phyloP scores from a whole-genome alignment of 306 rosid genomes.

The Vigna nakashimae region DNA sequence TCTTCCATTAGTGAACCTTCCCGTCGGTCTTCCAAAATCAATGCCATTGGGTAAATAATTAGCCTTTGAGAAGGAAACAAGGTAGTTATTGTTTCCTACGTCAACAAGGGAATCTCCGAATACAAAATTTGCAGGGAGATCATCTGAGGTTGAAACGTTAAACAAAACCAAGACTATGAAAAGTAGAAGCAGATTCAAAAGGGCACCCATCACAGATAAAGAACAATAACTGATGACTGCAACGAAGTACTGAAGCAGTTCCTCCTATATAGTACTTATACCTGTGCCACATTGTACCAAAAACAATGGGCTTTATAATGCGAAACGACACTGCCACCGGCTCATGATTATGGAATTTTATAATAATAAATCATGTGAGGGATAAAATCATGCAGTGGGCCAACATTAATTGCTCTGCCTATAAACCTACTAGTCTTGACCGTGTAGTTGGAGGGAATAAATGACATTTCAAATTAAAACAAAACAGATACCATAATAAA shows the following conservation, averaged over 20 bases:
- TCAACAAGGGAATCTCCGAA: slow-evolving; percentile 83
- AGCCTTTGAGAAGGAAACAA: slow-evolving; percentile 64
- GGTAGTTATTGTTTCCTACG: slow-evolving; percentile 72
- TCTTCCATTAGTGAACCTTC: slow-evolving; percentile 82
- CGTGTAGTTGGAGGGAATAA: slow-evolving; percentile 35
- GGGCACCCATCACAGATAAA: slow-evolving; percentile 45
- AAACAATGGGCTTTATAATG: slow-evolving; percentile 39
- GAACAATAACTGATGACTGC: background rate
- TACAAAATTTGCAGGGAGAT: slow-evolving; percentile 64
- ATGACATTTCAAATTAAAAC: background rate
- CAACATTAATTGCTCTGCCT: slow-evolving; percentile 47
- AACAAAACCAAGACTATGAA: slow-evolving; percentile 35
- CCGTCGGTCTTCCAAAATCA: slow-evolving; percentile 75
- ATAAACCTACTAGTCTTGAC: slow-evolving; percentile 28
- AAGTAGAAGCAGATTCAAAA: slow-evolving; percentile 37
- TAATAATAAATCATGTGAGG: slow-evolving; percentile 3
- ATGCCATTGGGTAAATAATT: slow-evolving; percentile 66
- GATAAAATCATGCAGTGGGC: background rate
- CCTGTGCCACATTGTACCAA: slow-evolving; percentile 24
- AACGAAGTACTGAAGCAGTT: slow-evolving; percentile 24
- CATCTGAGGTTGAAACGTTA: slow-evolving; percentile 46
- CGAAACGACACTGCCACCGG: background rate
- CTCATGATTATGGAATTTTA: slow-evolving; percentile 3
- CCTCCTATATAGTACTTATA: background rate
- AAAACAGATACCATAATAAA: too few species aligned